Evolutionary conservation across 768 basidiomycete genomes (phyloP), one percentile per base, ranked within the genome.

Genomic region (Suillus subaureus): DNA sequence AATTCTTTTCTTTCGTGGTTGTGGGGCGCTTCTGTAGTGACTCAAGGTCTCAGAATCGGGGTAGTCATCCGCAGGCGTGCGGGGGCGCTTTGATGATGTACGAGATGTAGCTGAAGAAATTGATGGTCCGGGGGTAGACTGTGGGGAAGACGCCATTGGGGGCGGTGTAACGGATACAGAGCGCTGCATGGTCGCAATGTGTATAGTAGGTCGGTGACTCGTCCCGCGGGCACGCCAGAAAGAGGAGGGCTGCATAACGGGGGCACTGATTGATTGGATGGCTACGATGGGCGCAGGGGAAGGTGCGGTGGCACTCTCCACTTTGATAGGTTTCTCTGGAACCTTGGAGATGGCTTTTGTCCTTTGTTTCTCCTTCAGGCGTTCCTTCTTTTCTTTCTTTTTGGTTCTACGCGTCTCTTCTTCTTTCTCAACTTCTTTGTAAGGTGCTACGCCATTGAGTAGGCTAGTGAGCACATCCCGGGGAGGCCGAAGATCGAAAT

Each of bases 381-480:
- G 81, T 72, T 87, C 78, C 69, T 64, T 78, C 70, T 68, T 77
- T 56, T 79, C 87, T 64, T 80, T 81, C 76, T 84, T 89, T 76
- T 80, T 84, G 67, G 78, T 83, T 74, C 83, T 81, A 69, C 83
- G 82, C 51, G 79, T 70, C 73, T 86, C 84, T 67, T 89, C 88
- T 37, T 87, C 85, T 64, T 80, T 84, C 78, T 90, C 89, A 33
- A 87, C 84, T 18, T 78, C 82, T 66, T 85, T 83, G 76, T 91
- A 89, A 8, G 85, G 85, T 0, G 83, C 84, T 37, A 92, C 89
- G 61, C 91, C 91, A 71, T 93, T 93, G 71, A 93, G 79, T 60
- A 93, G 76, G 76, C 89, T 91, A 16, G 92, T 93, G 69, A 94
- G 82, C 68, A 90, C 90, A 78, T 93, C 91, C 74, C 92, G 85